phyloP scores from a whole-genome alignment of 371 early-diverging fungal species.

The Mortierella sp. region DNA sequence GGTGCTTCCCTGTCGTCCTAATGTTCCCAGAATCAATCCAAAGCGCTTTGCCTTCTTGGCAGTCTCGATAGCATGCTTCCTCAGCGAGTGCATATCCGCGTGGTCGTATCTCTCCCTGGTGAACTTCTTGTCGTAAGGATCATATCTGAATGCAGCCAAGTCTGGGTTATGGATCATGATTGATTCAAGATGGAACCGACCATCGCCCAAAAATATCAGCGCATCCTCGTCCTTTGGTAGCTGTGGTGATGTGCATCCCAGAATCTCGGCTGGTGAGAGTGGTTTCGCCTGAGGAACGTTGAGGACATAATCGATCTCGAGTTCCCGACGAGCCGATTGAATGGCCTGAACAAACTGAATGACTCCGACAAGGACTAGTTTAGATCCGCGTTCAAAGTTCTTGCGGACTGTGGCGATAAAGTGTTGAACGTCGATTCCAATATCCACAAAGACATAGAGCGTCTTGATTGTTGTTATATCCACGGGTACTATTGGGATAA shows the following conservation, averaged over 20 bases:
- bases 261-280: slow-evolving; percentile 96
- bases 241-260: slow-evolving; percentile 99
- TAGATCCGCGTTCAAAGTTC: slow-evolving; percentile 82
- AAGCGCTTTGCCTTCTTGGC: slow-evolving; percentile 82
- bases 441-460: slow-evolving; percentile 99
- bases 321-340: slow-evolving; percentile 74
- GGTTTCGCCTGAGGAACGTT: slow-evolving; percentile 95
- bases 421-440: slow-evolving; percentile 95
- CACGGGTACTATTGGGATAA: slow-evolving; percentile 83
- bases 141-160: slow-evolving; percentile 95
- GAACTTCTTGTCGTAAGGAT: slow-evolving; percentile 95
- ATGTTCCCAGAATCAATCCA: slow-evolving; percentile 95
- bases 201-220: slow-evolving; percentile 94
- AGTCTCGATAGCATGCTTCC: slow-evolving; percentile 84
- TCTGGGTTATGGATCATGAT: slow-evolving; percentile 99
- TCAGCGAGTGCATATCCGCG: slow-evolving; percentile 87
- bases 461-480: slow-evolving; percentile 95
- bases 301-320: slow-evolving; percentile 75
- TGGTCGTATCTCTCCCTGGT: slow-evolving; percentile 97
- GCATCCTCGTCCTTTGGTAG: slow-evolving; percentile 76
- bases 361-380: slow-evolving; percentile 92
- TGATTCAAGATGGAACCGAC: slow-evolving; percentile 99
- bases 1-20: slow-evolving; percentile 99
- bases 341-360: slow-evolving; percentile 97
- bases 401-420: slow-evolving; percentile 89